Evolutionary conservation across 108 stramenopile genomes (phyloP), one percentile per base, ranked within the genome.

Genomic region (Fragilaria crotonensis): DNA sequence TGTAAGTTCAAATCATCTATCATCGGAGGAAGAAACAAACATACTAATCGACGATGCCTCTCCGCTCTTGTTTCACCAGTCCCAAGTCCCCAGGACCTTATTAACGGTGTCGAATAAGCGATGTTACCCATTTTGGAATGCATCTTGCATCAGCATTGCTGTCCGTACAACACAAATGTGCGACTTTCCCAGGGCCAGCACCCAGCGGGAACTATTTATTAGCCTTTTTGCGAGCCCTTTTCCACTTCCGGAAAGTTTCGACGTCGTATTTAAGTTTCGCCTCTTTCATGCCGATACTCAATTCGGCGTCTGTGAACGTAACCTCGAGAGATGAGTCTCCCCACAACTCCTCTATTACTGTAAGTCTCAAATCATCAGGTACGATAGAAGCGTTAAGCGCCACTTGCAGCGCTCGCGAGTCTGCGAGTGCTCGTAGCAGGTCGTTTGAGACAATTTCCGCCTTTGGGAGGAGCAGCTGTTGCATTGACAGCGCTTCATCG

Each of bases 181-280:
- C n/a, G n/a, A n/a, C n/a, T n/a, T n/a, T n/a, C n/a, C n/a, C n/a
- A n/a, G n/a, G n/a, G n/a, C n/a, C n/a, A n/a, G n/a, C n/a, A n/a
- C n/a, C n/a, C n/a, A n/a, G n/a, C n/a, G n/a, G n/a, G n/a, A n/a
- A 45, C 36, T 55, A 30, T 5, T 41, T 59, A 25, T 66, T 60
- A n/a, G 22, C 20, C 54, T 78, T 78, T 31, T 74, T 74, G 30
- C 51, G 57, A 0, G 72, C 73, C 32, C 77, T 59, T 52, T 82
- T 81, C 85, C 85, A 87, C 52, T 66, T 58, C 21, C 82, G 74
- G 20, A 87, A 78, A 5, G 75, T 76, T 2, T 74, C 85, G 27
- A 72, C 46, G 30, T 81, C 75, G 52, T 66, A 87, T 45, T 67
- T 73, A 9, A 60, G 20, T 51, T 84, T 81, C 19, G 85, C 85